Conservation (phyloP, 2,329 filamentous ascomycete species). For the Cadophora luteo-olivacea region DNA sequence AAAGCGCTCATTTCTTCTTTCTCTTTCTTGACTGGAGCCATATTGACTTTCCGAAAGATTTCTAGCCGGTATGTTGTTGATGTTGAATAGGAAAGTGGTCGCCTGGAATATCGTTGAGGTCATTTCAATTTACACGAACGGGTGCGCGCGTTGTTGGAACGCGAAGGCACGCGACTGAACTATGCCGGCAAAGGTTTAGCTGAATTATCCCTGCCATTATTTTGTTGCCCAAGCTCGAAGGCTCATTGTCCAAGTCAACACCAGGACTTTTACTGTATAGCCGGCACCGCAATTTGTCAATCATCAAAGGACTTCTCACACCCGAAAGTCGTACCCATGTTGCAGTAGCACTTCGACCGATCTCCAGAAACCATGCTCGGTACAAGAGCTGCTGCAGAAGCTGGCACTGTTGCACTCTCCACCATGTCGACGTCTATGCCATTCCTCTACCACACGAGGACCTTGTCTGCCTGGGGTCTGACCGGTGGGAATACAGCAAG, state of each 20-base stretch:
- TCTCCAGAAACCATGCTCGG: constrained; percentile 11
- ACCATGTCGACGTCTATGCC: constrained; percentile 25
- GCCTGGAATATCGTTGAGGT: constrained; percentile 31
- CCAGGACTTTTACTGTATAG: neutral
- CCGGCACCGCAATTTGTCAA: neutral
- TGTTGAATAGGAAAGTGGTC: neutral
- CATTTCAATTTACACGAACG: constrained; percentile 21
- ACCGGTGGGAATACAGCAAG: constrained; percentile 33
- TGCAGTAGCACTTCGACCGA: neutral
- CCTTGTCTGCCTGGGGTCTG: constrained; percentile 49
- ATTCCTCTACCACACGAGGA: constrained; percentile 77
- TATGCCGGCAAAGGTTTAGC: neutral
- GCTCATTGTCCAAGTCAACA: neutral
- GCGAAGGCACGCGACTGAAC: constrained; percentile 15
- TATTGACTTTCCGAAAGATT: constrained; percentile 44
- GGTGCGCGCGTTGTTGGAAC: neutral
- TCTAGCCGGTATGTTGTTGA: constrained; percentile 3
- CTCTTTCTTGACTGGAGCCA: constrained; percentile 52
- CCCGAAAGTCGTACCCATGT: neutral
- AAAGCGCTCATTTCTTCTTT: constrained; percentile 77
- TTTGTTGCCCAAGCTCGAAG: constrained; percentile 5
- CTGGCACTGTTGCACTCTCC: constrained; percentile 2
- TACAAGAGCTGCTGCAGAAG: constrained; percentile 11
- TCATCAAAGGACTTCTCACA: neutral
- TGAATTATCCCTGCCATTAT: constrained; percentile 1